These are phyloP conservation scores for Paraphoma sp. DNA, from an alignment of 2,329 filamentous ascomycete species.

Conservation along the genomic window DNA sequence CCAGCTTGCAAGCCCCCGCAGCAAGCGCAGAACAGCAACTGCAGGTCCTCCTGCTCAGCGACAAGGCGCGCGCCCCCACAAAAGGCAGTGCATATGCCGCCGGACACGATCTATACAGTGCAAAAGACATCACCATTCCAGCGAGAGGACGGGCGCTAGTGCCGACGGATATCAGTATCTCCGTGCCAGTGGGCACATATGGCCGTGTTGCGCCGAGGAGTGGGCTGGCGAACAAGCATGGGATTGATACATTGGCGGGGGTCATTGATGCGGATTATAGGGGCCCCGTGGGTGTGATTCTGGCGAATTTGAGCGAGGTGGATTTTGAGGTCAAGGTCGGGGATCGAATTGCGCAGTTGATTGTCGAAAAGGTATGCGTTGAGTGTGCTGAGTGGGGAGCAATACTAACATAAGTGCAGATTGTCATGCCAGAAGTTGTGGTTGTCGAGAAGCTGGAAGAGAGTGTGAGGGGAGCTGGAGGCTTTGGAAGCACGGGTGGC, in stretches of 20 bases:
- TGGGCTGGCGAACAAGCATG: slow-evolving; percentile 91
- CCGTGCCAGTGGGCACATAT: slow-evolving; percentile 89
- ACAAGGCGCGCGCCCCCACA: slow-evolving; percentile 81
- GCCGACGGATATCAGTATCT: slow-evolving; percentile 89
- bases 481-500: slow-evolving; percentile 49
- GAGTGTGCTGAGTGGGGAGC: slow-evolving; percentile 6
- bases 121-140: slow-evolving; percentile 76
- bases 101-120: slow-evolving; percentile 90
- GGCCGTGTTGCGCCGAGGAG: slow-evolving; percentile 89
- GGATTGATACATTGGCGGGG: slow-evolving; percentile 93
- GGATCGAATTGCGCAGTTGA: slow-evolving; percentile 90
- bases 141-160: slow-evolving; percentile 84
- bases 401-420: slow-evolving; percentile 53
- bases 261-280: slow-evolving; percentile 98
- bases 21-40: slow-evolving; percentile 60
- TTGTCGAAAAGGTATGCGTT: slow-evolving; percentile 75
- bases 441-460: slow-evolving; percentile 88
- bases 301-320: slow-evolving; percentile 87
- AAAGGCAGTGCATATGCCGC: slow-evolving; percentile 89
- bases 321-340: slow-evolving; percentile 85
- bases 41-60: slow-evolving; percentile 86
- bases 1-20: slow-evolving; percentile 26
- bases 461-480: slow-evolving; percentile 87
- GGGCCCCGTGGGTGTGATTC: slow-evolving; percentile 88
- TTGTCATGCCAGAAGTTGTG: slow-evolving; percentile 90